These are phyloP conservation scores for Atkinsonella texensis DNA, from an alignment of 2,329 filamentous ascomycete genomes.

Conservation along the genomic window DNA sequence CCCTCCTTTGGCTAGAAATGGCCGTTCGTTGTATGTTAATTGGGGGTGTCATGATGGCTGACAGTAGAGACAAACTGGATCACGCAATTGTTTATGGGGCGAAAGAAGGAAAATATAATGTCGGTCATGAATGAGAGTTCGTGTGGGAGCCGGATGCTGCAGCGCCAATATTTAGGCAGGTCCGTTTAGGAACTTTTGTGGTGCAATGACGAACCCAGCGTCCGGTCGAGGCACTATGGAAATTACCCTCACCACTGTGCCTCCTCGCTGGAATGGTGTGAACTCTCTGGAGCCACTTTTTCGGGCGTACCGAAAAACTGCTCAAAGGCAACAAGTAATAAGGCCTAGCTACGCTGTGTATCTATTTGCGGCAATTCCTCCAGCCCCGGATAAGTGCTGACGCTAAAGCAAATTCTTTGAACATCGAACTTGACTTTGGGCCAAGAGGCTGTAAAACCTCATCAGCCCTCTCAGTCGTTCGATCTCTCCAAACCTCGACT, in stretches of 20 bases:
- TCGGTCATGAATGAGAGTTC: not conserved
- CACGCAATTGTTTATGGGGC: not conserved
- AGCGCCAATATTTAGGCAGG: not conserved
- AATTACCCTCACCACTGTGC: not conserved
- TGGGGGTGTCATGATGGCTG: slow-evolving; percentile 26
- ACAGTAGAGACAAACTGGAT: not conserved
- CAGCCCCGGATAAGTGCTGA: not conserved
- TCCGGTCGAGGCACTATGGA: not conserved
- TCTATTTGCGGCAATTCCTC: not conserved
- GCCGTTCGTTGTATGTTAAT: slow-evolving; percentile 34
- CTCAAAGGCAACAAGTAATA: not conserved
- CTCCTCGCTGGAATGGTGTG: not conserved
- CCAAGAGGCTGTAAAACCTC: no score
- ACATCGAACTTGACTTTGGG: no score
- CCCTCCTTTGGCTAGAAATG: slow-evolving; percentile 23
- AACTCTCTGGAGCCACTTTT: not conserved
- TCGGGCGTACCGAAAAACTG: not conserved
- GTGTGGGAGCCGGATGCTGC: not conserved
- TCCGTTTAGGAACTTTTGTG: not conserved
- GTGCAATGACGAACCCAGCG: not conserved
- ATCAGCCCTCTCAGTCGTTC: no score
- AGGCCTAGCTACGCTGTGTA: not conserved
- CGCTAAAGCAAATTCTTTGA: not conserved
- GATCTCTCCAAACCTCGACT: no score
- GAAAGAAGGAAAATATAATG: not conserved